Evolutionary conservation across 768 basidiomycete species (phyloP), one percentile per base, ranked within the genome.

Genomic region (Leccinum sublutescens): DNA sequence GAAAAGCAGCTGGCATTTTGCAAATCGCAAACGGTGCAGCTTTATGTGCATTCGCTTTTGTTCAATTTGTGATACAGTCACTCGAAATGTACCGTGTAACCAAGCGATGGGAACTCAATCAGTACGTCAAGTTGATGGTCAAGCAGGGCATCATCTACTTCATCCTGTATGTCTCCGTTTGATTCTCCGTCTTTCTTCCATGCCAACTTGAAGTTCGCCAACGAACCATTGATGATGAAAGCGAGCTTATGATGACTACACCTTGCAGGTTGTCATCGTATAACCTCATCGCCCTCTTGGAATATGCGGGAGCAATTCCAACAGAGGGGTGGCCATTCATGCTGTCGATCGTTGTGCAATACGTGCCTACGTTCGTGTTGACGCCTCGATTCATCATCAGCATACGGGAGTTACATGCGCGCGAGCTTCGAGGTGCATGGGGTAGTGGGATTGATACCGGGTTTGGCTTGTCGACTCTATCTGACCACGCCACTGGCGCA

Each of bases 401-500:
- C 45, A 21, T 47, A 23, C 19, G 45, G 45, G 21, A 47, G 12
- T 47, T 47, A 14, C 6, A 48, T 48, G 21, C 47, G 23, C 21
- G 6, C 21, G 21, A 48, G 3, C 78, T 40, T 91, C 88, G 27
- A 90, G 81, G 75, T 88, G 85, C 69, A 85, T 84, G 63, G 81
- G 81, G 47, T 78, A 69, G 74, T 82, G 85, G 81, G 45, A 47
- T 91, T 84, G 63, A 38, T 15, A 38, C 40, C n/a, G 40, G 40
- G n/a, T 43, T 43, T 19, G 40, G 40, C 40, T 43, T 43, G n/a
- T 19, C 40, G 4, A 19, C n/a, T 7, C 40, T 10, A 8, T 19
- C 40, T 19, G 40, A 8, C 10, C n/a, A 3, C n/a, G 40, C 0
- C n/a, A 9, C 10, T 10, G 8, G 8, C 40, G 2, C 1, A 2